Evolutionary conservation across 2,329 filamentous ascomycete species (phyloP), one percentile per base, ranked within the genome.

Genomic region (Colletotrichum tamarilloi): DNA sequence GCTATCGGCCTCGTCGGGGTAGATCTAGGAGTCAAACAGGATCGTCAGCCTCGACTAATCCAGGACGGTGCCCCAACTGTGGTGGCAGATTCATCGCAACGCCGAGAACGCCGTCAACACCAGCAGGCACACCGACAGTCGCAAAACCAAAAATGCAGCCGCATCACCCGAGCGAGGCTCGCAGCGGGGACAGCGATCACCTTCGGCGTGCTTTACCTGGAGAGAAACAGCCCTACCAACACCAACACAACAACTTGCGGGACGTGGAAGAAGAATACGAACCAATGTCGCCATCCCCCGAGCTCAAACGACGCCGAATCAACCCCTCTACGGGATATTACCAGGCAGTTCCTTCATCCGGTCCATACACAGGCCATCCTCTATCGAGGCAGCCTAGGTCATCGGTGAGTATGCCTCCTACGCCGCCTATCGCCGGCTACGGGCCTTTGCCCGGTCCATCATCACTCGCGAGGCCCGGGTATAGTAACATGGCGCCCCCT

Each of bases 1-100:
- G 95, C 75, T 99, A 98, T 81, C 95, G 98, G 81, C 97, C 97
- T 46, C 92, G 94, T 24, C 90, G 94, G 46, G 84, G 83, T 9
- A 85, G 85, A 70, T 75, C 67, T 12, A 77, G 80, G 71, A 77
- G 74, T 67, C 78, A 82, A 74, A 73, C 81, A 30, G 77, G 77
- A 19, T 80, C 81, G 19, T 80, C 82, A 2, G 78, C 82, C 1
- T 84, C 82, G 22, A 87, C 90, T 53, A 87, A 89, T 63, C 83
- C 86, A n/a, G 84, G 85, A 28, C 86, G 89, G 76, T 96, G 94
- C 79, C 85, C 87, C 42, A 94, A 92, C 85, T 95, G 94, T 77
- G 91, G 92, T 73, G 93, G 93, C 14, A 87, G 91, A 12, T 91
- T 88, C 78, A 91, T 92, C 77, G 87, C 88, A 64, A 90, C 90